Evolutionary conservation across 331 rosid genomes (phyloP).

Genomic region (Saraca asoca): DNA sequence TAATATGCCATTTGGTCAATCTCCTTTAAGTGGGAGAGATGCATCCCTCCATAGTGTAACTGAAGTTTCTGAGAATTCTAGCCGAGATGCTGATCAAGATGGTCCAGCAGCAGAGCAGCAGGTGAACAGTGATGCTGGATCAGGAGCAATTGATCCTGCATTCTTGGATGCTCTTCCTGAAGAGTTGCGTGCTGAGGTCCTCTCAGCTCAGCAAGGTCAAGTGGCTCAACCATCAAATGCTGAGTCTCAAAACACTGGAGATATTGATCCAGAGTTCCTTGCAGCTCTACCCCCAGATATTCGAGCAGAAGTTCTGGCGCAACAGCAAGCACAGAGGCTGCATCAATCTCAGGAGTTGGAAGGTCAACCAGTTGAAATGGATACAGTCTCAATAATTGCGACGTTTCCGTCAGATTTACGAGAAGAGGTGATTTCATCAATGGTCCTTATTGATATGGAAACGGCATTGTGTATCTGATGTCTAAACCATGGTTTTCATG

Average conservation of each 20-base stretch:
- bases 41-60: slow-evolving; percentile 86
- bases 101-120: slow-evolving; percentile 74
- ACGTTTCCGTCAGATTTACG: slow-evolving; percentile 96
- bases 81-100: slow-evolving; percentile 90
- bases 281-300: slow-evolving; percentile 99
- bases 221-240: slow-evolving; percentile 70
- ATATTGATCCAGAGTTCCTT: slow-evolving; percentile 98
- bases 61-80: slow-evolving; percentile 93
- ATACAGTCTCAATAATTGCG: slow-evolving; percentile 97
- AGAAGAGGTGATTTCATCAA: slow-evolving; percentile 69
- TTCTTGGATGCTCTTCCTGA: slow-evolving; percentile 98
- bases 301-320: slow-evolving; percentile 97
- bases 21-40: slow-evolving; percentile 79
- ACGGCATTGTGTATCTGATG: slow-evolving; percentile 18
- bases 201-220: slow-evolving; percentile 94
- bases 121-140: slow-evolving; percentile 68
- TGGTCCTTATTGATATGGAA: slow-evolving; percentile 7
- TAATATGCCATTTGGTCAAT: slow-evolving; percentile 60
- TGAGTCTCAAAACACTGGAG: slow-evolving; percentile 76
- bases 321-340: slow-evolving; percentile 93
- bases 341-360: slow-evolving; percentile 97
- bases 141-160: slow-evolving; percentile 97
- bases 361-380: slow-evolving; percentile 99
- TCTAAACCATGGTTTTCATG: slow-evolving; percentile 12
- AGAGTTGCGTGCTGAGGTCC: slow-evolving; percentile 98